Conservation (phyloP, 129 eudicot species). For the Solidago caesia region DNA sequence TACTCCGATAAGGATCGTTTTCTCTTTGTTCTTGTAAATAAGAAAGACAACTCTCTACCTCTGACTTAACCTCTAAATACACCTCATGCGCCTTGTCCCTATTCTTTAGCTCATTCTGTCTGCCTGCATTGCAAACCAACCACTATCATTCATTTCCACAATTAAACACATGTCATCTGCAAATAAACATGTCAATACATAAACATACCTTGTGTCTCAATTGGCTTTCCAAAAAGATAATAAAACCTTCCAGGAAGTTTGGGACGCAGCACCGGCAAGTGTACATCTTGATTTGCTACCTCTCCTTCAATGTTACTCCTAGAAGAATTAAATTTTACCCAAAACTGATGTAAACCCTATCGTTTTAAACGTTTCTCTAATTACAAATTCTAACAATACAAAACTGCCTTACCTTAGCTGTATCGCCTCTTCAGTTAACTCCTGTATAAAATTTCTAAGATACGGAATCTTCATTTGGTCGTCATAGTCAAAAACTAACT, state of each 20-base stretch:
- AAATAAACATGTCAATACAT: neutral
- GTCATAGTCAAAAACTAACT: conserved; percentile 71
- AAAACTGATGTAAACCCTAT: too few species aligned
- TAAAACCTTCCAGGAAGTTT: conserved; percentile 90
- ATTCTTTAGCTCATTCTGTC: conserved; percentile 57
- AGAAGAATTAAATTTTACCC: neutral
- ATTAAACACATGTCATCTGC: neutral
- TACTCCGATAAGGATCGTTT: conserved; percentile 72
- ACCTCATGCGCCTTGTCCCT: conserved; percentile 63
- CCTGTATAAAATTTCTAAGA: conserved; percentile 46
- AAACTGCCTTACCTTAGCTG: conserved; percentile 48
- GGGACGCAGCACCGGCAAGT: conserved; percentile 66
- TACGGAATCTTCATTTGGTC: conserved; percentile 84
- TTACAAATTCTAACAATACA: neutral
- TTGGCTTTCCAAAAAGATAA: conserved; percentile 68
- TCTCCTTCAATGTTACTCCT: conserved; percentile 63
- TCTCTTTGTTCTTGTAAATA: conserved; percentile 68
- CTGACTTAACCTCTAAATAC: conserved; percentile 63
- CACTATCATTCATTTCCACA: neutral
- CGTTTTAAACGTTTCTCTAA: too few species aligned
- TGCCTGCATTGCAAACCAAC: conserved; percentile 42
- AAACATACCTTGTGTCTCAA: conserved; percentile 62
- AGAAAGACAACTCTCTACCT: conserved; percentile 67
- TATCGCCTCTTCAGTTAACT: conserved; percentile 49
- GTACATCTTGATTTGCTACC: conserved; percentile 69